Evolutionary conservation across 306 rosid species (phyloP), one percentile per base, ranked within the genome.

Genomic region (Dalbergia cochinchinensis): DNA sequence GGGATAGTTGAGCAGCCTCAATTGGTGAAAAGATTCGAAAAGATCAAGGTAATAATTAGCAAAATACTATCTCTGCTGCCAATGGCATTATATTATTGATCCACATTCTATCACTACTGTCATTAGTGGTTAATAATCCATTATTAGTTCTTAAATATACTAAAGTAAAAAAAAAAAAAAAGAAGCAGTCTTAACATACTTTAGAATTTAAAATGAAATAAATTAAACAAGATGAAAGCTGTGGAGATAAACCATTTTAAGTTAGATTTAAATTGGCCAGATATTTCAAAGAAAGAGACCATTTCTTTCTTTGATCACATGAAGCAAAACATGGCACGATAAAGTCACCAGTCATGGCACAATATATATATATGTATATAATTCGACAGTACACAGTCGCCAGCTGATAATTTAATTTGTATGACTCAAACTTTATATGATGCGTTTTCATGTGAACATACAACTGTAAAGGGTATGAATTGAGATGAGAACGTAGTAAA

Each of bases 381-480:
- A 41, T 65, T 65, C 11, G 8, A 11, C 51, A 15, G 48, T 5
- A 65, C 41, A 8, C 33, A 10, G 53, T 6, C 22, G 1, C 22
- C 22, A 35, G 48, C 53, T 33, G 34, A 65, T 65, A 10, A 65
- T 65, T 59, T 14, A 53, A 53, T 53, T 15, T 13, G 20, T 14
- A 14, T 34, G 41, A 10, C 33, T 9, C 16, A 13, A 61, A 26
- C 8, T 61, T 61, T 47, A 19, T 44, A 68, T 9, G 20, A 39
- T 39, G 77, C 45, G 9, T 55, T 55, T 35, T 33, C 77, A 54
- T 55, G 77, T 71, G 76, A 71, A 54, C 76, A 35, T 16, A 10
- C 76, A 71, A 71, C 65, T 13, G 51, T n/a, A 16, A 15, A 14
- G 62, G 48, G 54, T 34, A 16, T 15, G 48, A 37, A 64, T 35